Evolutionary conservation across 164 flowering plant genomes (phyloP).

Genomic region (Warburgia ugandensis): DNA sequence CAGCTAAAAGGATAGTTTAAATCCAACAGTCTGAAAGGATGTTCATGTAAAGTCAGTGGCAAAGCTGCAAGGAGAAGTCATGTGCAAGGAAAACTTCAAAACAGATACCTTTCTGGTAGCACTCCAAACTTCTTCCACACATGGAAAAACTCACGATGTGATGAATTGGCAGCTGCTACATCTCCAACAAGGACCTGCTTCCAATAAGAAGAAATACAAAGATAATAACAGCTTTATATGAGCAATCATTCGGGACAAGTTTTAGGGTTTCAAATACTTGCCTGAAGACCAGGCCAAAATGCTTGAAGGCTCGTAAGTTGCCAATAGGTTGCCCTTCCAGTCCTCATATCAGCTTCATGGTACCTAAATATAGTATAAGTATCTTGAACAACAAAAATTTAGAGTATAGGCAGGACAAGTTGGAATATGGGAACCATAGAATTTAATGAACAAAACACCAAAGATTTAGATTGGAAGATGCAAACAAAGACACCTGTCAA

Average conservation of each 20-base stretch:
- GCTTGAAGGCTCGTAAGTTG: conserved; percentile 99
- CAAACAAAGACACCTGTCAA: no score
- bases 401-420: no score
- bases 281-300: conserved; percentile 99
- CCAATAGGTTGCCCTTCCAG: conserved; percentile 96
- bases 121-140: conserved; percentile 95
- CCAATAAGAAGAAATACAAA: no score
- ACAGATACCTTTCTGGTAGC: conserved; percentile 80
- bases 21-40: no score
- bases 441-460: no score
- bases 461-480: no score
- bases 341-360: conserved; percentile 99
- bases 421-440: no score
- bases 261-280: conserved; percentile 21
- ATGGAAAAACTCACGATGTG: conserved; percentile 86
- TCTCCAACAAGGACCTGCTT: conserved; percentile 94
- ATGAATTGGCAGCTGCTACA: conserved; percentile 80
- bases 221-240: conserved; percentile 6
- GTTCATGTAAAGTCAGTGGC: not conserved
- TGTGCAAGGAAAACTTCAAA: not conserved
- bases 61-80: not conserved
- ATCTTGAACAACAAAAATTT: no score
- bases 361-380: conserved; percentile 43
- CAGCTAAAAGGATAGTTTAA: no score
- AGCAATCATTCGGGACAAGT: not conserved